A percentile compares a stretch with the other conserved stretches of the same genome.
Conservation (phyloP, 805 yeast genomes). For the Blastobotrys terrestris region DNA sequence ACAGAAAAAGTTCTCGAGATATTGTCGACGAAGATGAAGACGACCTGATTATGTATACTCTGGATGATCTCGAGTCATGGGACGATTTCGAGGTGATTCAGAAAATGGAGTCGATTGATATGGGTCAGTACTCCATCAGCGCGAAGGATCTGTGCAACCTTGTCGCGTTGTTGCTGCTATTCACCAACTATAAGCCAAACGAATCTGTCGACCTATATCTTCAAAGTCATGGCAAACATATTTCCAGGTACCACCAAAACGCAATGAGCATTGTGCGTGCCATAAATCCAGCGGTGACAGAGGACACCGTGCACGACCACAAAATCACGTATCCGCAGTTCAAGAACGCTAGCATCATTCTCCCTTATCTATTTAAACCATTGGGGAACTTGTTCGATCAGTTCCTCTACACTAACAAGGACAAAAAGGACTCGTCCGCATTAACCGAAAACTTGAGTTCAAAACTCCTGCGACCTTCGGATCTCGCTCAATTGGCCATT, state of each 20-base stretch:
- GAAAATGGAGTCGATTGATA: conserved; percentile 40
- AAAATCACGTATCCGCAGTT: conserved; percentile 1
- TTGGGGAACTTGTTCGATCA: not conserved
- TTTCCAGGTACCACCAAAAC: conserved; percentile 36
- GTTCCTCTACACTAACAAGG: not conserved
- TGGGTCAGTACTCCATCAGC: conserved; percentile 33
- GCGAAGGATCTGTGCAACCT: conserved; percentile 40
- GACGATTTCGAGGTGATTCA: conserved; percentile 34
- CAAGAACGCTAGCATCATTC: conserved; percentile 6
- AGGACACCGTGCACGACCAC: not conserved
- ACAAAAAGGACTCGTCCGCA: conserved; percentile 8
- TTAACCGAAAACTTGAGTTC: conserved; percentile 12
- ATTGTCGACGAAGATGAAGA: conserved; percentile 18
- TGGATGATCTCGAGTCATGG: conserved; percentile 24
- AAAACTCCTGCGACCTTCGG: conserved; percentile 37
- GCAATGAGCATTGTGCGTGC: conserved; percentile 45
- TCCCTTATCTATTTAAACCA: conserved; percentile 36
- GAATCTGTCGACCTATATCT: conserved; percentile 30
- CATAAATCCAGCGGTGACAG: conserved; percentile 34
- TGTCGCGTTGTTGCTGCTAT: conserved; percentile 43
- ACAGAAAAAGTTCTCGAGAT: not conserved
- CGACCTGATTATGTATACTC: conserved; percentile 16
- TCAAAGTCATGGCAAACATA: conserved; percentile 28
- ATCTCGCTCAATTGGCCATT: conserved; percentile 38
- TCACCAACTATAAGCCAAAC: conserved; percentile 36